Conservation (phyloP, 1,284 basidiomycete species). For the Ganoderma meredithae region DNA sequence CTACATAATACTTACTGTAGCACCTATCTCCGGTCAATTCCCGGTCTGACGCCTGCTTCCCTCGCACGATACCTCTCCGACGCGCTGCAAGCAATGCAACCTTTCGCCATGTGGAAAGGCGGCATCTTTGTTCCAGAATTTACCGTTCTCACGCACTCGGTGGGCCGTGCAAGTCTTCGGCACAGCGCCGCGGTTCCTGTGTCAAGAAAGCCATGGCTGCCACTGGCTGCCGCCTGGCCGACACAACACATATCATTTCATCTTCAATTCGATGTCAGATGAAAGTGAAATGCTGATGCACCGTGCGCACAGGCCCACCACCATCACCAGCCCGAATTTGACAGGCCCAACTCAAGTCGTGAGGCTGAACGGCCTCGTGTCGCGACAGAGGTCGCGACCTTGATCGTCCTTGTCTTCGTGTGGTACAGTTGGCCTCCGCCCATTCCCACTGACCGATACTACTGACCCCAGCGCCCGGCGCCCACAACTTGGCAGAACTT, state of each 20-base stretch:
- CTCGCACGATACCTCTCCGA: not conserved
- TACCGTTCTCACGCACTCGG: not conserved
- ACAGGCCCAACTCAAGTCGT: not conserved
- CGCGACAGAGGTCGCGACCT: not conserved
- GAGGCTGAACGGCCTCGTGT: not conserved
- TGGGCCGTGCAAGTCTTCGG: not conserved
- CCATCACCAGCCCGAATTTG: conserved; percentile 8
- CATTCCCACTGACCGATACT: not conserved
- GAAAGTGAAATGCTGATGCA: not conserved
- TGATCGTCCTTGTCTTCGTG: not conserved
- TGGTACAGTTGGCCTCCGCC: not conserved
- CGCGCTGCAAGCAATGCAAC: not conserved
- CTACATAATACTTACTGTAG: not conserved
- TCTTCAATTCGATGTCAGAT: conserved; percentile 5
- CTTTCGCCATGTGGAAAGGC: not conserved
- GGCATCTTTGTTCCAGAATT: not conserved
- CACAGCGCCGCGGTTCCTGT: not conserved
- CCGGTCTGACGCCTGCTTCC: conserved; percentile 12
- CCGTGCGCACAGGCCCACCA: not conserved
- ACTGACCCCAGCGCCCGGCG: not conserved
- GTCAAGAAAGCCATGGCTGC: too few relatives aligned
- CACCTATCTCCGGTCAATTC: conserved; percentile 23
- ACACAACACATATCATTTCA: not conserved
- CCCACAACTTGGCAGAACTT: not conserved
- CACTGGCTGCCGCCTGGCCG: not conserved